Percentiles rank a stretch among this genome's conserved stretches.
These are phyloP conservation scores for Talaromyces ruber DNA, from an alignment of 495 filamentous ascomycete species.

Conservation along the genomic window DNA sequence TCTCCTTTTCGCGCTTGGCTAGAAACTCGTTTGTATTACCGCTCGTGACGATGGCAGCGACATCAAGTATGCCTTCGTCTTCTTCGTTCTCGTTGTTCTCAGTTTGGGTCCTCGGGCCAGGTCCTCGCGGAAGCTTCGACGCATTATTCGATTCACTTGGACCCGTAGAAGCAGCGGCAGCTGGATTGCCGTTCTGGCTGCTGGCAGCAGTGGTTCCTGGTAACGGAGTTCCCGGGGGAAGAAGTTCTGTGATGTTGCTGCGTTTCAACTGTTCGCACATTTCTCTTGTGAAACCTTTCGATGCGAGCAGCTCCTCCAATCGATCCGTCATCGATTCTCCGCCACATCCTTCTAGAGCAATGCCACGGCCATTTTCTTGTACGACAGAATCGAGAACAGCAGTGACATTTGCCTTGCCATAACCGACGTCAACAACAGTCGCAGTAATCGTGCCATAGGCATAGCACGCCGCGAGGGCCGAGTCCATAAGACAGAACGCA, in stretches of 20 bases:
- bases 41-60: constrained; percentile 84
- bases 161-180: constrained; percentile 46
- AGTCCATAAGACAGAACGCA: constrained; percentile 77
- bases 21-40: constrained; percentile 90
- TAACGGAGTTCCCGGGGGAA: constrained; percentile 57
- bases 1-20: constrained; percentile 85
- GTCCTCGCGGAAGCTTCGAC: constrained; percentile 35
- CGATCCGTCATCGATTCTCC: constrained; percentile 83
- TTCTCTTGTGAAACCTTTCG: constrained; percentile 65
- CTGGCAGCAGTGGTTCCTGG: constrained; percentile 35
- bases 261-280: constrained; percentile 96
- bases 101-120: constrained; percentile 41
- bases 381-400: constrained; percentile 73
- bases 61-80: constrained; percentile 83
- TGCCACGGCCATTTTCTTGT: constrained; percentile 48
- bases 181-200: constrained; percentile 51
- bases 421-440: constrained; percentile 83
- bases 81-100: constrained; percentile 40
- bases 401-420: constrained; percentile 83
- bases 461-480: constrained; percentile 73
- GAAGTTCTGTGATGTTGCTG: constrained; percentile 79
- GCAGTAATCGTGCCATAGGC: constrained; percentile 69
- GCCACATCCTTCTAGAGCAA: constrained; percentile 62
- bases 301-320: constrained; percentile 57
- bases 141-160: constrained; percentile 27